A percentile compares a stretch with the other conserved stretches of the same genome.
These are phyloP conservation scores for Albizia julibrissin DNA, from an alignment of 306 rosid species.

Conservation along the genomic window DNA sequence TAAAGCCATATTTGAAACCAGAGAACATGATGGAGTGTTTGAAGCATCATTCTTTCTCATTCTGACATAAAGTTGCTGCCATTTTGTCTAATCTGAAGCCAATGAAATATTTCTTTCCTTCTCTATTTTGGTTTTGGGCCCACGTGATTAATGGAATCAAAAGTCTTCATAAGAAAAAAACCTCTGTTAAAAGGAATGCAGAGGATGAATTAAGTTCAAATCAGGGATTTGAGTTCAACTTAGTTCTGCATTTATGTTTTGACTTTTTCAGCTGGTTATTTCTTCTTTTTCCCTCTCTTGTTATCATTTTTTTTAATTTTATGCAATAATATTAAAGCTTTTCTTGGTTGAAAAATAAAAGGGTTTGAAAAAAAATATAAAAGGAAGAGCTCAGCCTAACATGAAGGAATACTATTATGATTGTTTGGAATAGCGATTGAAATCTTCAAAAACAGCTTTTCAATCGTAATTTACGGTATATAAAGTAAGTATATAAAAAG, in stretches of 20 bases:
- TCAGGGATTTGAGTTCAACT: background rate
- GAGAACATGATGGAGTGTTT: background rate
- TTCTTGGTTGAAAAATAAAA: too few species aligned
- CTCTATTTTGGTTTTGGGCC: background rate
- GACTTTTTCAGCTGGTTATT: background rate
- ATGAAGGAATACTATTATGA: too few species aligned
- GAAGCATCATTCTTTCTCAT: background rate
- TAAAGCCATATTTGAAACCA: background rate
- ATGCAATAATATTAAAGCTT: too few species aligned
- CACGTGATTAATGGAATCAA: background rate
- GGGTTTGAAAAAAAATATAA: too few species aligned
- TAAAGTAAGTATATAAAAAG: too few species aligned
- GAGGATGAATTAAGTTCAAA: background rate
- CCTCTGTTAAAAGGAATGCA: background rate
- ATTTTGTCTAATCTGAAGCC: background rate
- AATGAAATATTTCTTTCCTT: background rate
- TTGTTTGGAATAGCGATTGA: too few species aligned
- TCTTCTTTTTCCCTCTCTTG: too few species aligned
- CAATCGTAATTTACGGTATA: too few species aligned
- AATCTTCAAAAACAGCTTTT: too few species aligned
- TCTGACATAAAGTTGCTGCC: background rate
- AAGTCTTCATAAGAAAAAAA: background rate
- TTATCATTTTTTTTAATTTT: too few species aligned
- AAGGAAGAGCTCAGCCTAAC: too few species aligned
- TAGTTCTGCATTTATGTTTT: background rate